These are phyloP conservation scores for Diplotaxis tenuifolia DNA, from an alignment of 345 rosid genomes.

Conservation along the genomic window DNA sequence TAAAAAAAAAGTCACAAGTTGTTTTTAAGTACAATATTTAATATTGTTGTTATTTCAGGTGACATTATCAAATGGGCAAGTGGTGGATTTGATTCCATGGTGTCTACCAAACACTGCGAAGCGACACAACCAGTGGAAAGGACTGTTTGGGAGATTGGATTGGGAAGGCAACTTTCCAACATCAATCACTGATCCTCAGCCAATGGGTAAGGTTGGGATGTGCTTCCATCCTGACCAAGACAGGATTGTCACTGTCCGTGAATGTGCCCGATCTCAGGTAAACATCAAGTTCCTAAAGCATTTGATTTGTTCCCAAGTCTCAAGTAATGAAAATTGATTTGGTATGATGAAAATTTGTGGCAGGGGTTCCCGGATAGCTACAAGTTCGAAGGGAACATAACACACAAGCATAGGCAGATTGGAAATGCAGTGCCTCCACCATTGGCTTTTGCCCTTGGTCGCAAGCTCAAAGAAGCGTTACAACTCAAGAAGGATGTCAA, in stretches of 20 bases:
- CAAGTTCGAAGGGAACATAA: conserved; percentile 59
- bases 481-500: conserved; percentile 22
- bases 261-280: conserved; percentile 89
- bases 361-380: conserved; percentile 90
- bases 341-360: not conserved
- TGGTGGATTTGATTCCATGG: conserved; percentile 69
- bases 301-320: not conserved
- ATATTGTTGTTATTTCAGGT: conserved; percentile 41
- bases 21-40: no score
- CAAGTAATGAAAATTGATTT: not conserved
- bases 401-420: conserved; percentile 74
- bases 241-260: conserved; percentile 78
- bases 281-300: not conserved
- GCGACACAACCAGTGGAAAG: conserved; percentile 86
- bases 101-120: conserved; percentile 79
- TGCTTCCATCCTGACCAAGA: conserved; percentile 95
- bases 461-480: conserved; percentile 76
- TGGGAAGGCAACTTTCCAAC: conserved; percentile 97
- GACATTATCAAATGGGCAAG: conserved; percentile 56
- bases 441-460: conserved; percentile 76
- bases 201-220: conserved; percentile 95
- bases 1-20: not conserved
- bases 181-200: conserved; percentile 83
- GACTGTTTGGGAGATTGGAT: conserved; percentile 80
- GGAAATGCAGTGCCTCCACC: conserved; percentile 98